Conservation (phyloP, 2,329 filamentous ascomycete species). For the Tolypocladium paradoxum region DNA sequence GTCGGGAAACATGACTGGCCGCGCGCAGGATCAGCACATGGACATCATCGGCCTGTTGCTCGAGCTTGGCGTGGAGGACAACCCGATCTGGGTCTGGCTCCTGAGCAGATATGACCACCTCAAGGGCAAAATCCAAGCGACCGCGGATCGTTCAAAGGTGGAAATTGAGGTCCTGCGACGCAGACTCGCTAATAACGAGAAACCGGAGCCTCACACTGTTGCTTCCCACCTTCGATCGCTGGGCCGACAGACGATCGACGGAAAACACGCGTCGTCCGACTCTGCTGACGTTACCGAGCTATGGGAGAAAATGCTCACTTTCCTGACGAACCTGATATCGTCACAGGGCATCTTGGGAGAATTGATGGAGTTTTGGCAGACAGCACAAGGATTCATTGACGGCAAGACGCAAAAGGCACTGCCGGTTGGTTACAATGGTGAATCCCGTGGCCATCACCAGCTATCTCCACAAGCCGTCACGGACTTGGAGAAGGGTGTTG, state of each 20-base stretch:
- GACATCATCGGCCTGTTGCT: slow-evolving; percentile 79
- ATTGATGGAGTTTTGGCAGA: slow-evolving; percentile 89
- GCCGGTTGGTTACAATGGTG: slow-evolving; percentile 70
- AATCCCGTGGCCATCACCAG: slow-evolving; percentile 71
- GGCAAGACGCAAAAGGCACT: slow-evolving; percentile 72
- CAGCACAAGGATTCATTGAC: slow-evolving; percentile 78
- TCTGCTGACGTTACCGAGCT: slow-evolving; percentile 72
- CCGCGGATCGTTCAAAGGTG: slow-evolving; percentile 75
- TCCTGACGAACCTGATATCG: slow-evolving; percentile 65
- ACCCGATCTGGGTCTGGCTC: slow-evolving; percentile 94
- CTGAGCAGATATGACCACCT: slow-evolving; percentile 81
- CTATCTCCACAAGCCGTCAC: slow-evolving; percentile 59
- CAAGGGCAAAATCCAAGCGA: slow-evolving; percentile 70
- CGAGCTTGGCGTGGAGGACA: slow-evolving; percentile 91
- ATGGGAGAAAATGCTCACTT: slow-evolving; percentile 80
- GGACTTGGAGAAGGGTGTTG: slow-evolving; percentile 64
- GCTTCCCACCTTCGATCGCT: slow-evolving; percentile 69
- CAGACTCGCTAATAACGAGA: slow-evolving; percentile 63
- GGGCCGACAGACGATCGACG: slow-evolving; percentile 53
- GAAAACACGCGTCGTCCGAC: slow-evolving; percentile 58
- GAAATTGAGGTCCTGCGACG: slow-evolving; percentile 88
- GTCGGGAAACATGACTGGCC: slow-evolving; percentile 33
- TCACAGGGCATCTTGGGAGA: slow-evolving; percentile 76
- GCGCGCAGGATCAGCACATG: slow-evolving; percentile 74
- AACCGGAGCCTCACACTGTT: slow-evolving; percentile 56